phyloP scores from a whole-genome alignment of 2,329 filamentous ascomycete species.

The Amesomyces nigricolor region DNA sequence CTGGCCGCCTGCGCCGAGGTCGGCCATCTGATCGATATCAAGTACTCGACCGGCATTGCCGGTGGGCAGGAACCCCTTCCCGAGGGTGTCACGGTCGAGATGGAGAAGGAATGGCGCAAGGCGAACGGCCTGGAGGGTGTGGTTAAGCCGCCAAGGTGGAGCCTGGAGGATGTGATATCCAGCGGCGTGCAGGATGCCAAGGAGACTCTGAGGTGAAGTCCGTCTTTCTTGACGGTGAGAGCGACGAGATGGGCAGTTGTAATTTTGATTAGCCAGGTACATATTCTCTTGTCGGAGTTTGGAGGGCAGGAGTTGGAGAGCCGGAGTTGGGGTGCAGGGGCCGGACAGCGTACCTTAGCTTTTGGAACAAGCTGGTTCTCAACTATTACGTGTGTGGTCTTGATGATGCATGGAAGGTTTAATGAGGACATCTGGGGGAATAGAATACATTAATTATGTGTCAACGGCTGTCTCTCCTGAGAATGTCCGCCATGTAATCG shows the following conservation, averaged over 20 bases:
- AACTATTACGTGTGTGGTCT: not conserved
- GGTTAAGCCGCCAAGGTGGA: slow-evolving; percentile 73
- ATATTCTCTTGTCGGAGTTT: slow-evolving; percentile 1
- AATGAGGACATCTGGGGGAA: slow-evolving; percentile 7
- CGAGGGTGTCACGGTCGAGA: slow-evolving; percentile 63
- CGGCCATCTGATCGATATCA: slow-evolving; percentile 85
- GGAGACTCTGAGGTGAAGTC: slow-evolving; percentile 27
- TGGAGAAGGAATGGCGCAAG: slow-evolving; percentile 63
- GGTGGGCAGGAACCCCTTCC: slow-evolving; percentile 76
- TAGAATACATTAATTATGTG: not conserved
- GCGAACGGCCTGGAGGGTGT: slow-evolving; percentile 64
- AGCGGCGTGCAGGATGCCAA: slow-evolving; percentile 35
- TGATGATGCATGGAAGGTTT: slow-evolving; percentile 2
- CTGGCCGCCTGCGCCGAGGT: slow-evolving; percentile 87
- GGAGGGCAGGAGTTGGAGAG: not conserved
- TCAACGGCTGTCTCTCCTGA: not conserved
- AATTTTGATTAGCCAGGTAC: slow-evolving; percentile 3
- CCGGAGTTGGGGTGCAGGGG: not conserved
- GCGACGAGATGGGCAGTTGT: not conserved
- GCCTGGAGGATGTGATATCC: slow-evolving; percentile 73
- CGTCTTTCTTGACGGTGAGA: not conserved
- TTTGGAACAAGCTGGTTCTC: not conserved
- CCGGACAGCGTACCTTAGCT: not conserved
- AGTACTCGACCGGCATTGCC: slow-evolving; percentile 93
- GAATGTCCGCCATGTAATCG: not conserved